Evolutionary conservation across 2,329 filamentous ascomycete species (phyloP).

Genomic region (Colletotrichum musicola): DNA sequence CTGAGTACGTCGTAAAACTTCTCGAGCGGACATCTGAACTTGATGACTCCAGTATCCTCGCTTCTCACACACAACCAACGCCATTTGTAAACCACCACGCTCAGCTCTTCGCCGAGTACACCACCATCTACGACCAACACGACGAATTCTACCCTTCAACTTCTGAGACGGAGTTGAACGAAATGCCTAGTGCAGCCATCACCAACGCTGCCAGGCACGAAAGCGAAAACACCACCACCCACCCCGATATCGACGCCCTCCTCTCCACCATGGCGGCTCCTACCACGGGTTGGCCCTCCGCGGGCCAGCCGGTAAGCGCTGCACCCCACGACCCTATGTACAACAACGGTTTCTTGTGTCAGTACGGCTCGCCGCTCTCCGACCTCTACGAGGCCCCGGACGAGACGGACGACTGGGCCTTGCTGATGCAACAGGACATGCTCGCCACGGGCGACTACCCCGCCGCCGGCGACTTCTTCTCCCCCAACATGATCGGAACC

Average conservation of each 20-base stretch:
- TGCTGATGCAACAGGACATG: slow-evolving; percentile 34
- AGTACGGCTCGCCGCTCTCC: slow-evolving; percentile 28
- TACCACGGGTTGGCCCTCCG: slow-evolving; percentile 30
- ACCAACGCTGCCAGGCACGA: slow-evolving; percentile 18
- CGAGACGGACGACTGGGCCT: slow-evolving; percentile 29
- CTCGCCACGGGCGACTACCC: slow-evolving; percentile 26
- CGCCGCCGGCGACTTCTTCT: neutral
- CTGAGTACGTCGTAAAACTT: slow-evolving; percentile 42
- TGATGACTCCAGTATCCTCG: slow-evolving; percentile 32
- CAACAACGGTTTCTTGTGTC: slow-evolving; percentile 18
- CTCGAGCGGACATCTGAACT: slow-evolving; percentile 40
- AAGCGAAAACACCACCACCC: slow-evolving; percentile 15
- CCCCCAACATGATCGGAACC: neutral
- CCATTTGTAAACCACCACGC: slow-evolving; percentile 30
- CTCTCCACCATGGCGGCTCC: slow-evolving; percentile 27
- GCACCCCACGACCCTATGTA: slow-evolving; percentile 32
- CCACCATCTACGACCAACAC: slow-evolving; percentile 23
- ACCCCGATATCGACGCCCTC: slow-evolving; percentile 16
- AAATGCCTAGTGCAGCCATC: slow-evolving; percentile 21
- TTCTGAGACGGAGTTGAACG: slow-evolving; percentile 19
- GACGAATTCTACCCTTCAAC: slow-evolving; percentile 11
- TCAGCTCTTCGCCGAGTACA: slow-evolving; percentile 34
- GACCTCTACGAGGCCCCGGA: slow-evolving; percentile 30
- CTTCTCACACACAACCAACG: slow-evolving; percentile 35
- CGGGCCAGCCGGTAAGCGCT: slow-evolving; percentile 29